phyloP scores from a whole-genome alignment of 441 rosid genomes.

The Biscutella laevigata region DNA sequence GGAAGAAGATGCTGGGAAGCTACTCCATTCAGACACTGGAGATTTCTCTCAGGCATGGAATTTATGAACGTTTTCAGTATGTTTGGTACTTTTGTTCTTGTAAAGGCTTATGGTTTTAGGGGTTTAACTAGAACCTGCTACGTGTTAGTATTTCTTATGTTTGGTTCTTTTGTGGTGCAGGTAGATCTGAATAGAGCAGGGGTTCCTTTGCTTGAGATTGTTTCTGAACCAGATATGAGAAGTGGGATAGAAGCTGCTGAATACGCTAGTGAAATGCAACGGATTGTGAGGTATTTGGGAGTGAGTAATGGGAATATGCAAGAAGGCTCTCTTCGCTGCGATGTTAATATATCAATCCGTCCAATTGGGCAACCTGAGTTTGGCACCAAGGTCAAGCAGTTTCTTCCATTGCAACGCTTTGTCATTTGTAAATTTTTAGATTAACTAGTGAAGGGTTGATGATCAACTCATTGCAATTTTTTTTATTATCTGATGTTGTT shows the following conservation, averaged over 20 bases:
- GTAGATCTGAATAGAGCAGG: constrained; percentile 97
- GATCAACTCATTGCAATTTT: constrained; percentile 1
- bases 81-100: no score
- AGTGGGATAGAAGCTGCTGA: constrained; percentile 89
- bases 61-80: constrained; percentile 16
- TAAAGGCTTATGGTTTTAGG: constrained; percentile 1
- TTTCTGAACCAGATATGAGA: constrained; percentile 96
- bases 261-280: constrained; percentile 74
- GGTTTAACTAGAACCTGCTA: constrained; percentile 2
- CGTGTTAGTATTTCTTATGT: constrained; percentile 3
- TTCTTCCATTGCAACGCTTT: not conserved
- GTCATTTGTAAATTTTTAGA: constrained; percentile 1
- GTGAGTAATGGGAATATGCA: constrained; percentile 93
- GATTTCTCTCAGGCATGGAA: constrained; percentile 51
- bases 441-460: not conserved
- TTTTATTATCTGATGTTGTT: not conserved
- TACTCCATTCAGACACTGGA: constrained; percentile 67
- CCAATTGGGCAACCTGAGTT: constrained; percentile 69
- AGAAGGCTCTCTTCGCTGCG: constrained; percentile 92
- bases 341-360: constrained; percentile 82
- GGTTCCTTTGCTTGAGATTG: constrained; percentile 91
- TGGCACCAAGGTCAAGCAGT: constrained; percentile 69
- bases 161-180: constrained; percentile 32
- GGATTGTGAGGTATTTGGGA: constrained; percentile 78
- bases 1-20: constrained; percentile 97